Base-by-base conservation (phyloP, 73 alveolate species). In the Paramecium tetraurelia region DNA sequence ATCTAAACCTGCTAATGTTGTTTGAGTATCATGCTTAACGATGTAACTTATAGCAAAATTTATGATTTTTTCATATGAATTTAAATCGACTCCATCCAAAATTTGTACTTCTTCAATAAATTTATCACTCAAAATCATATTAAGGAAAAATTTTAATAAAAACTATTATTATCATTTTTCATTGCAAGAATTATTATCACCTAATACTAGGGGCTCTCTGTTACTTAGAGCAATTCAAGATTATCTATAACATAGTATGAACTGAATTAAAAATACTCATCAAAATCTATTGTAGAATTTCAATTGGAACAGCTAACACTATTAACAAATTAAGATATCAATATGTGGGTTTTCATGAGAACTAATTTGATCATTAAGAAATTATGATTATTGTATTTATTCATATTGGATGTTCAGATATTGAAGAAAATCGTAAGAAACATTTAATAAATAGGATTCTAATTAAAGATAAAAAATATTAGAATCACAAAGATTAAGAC, bases 1-100 rank as follows among this genome's bases (percentile, higher is more conserved):
- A 12, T 14, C 16, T 41, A 33, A 38, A 75, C 87, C 87, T 75
- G 76, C 90, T 44, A 80, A 80, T 41, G 90, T 80, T 21, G 90
- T 80, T 44, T 80, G 24, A 18, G 90, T 80, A 44, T 80, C 90
- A 22, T 80, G 90, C 29, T 80, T 80, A 21, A 80, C 90, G 14
- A 80, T 80, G 22, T 44, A 80, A 48, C 76, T 44, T 20, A 80
- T 80, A 0, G 90, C 70, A 20, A 80, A 80, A 46, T 80, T 80
- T 29, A 75, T 41, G 9, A 75, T 41, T 18, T 75, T 75, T 38
- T 75, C 87, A 20, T 38, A 75, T 75, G 22, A 24, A 38, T 29
- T 75, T 12, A 41, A 35, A 38, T 75, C 87, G 36, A 75, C 38
- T 16, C 3, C 21, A 24, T 75, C 87, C 11, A 75, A 38, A 1